phyloP scores from a whole-genome alignment of 2,329 filamentous ascomycete species.

The Pleoardoris graminearum region DNA sequence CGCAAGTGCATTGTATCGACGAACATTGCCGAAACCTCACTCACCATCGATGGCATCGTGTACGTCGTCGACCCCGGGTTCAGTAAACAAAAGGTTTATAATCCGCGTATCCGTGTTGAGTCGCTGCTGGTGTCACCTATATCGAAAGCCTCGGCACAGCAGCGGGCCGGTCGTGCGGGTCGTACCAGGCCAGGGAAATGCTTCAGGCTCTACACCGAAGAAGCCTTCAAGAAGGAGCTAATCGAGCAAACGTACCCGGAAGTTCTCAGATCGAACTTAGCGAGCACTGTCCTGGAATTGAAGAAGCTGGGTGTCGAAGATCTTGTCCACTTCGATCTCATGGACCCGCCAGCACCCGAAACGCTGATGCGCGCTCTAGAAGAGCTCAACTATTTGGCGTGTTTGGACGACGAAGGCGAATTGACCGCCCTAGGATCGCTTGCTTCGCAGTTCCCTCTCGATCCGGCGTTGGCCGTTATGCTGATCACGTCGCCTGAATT shows the following conservation, averaged over 20 bases:
- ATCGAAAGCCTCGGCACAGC: slow-evolving; percentile 95
- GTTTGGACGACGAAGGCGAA: slow-evolving; percentile 93
- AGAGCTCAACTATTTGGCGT: slow-evolving; percentile 96
- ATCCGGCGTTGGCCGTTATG: slow-evolving; percentile 95
- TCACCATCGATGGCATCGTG: slow-evolving; percentile 98
- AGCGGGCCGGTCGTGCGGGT: slow-evolving; percentile 97
- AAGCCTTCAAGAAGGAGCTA: slow-evolving; percentile 94
- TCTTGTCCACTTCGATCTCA: slow-evolving; percentile 96
- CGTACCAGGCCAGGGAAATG: slow-evolving; percentile 98
- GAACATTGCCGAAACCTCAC: slow-evolving; percentile 95
- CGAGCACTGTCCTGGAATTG: slow-evolving; percentile 91
- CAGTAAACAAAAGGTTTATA: slow-evolving; percentile 99
- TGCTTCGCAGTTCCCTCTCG: slow-evolving; percentile 93
- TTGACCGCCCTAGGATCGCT: slow-evolving; percentile 82
- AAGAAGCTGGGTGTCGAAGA: slow-evolving; percentile 97
- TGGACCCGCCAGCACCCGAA: slow-evolving; percentile 97
- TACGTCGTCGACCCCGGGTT: slow-evolving; percentile 99
- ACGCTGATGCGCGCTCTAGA: slow-evolving; percentile 97
- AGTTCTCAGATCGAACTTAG: slow-evolving; percentile 89
- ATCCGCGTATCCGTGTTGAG: slow-evolving; percentile 93
- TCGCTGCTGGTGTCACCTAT: slow-evolving; percentile 97
- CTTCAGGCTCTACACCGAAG: slow-evolving; percentile 94
- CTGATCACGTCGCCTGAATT: slow-evolving; percentile 96
- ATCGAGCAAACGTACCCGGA: slow-evolving; percentile 98
- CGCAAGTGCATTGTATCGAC: slow-evolving; percentile 93